These are phyloP conservation scores for Apiotrichum brassicae DNA, from an alignment of 1,284 basidiomycete species.

Conservation along the genomic window DNA sequence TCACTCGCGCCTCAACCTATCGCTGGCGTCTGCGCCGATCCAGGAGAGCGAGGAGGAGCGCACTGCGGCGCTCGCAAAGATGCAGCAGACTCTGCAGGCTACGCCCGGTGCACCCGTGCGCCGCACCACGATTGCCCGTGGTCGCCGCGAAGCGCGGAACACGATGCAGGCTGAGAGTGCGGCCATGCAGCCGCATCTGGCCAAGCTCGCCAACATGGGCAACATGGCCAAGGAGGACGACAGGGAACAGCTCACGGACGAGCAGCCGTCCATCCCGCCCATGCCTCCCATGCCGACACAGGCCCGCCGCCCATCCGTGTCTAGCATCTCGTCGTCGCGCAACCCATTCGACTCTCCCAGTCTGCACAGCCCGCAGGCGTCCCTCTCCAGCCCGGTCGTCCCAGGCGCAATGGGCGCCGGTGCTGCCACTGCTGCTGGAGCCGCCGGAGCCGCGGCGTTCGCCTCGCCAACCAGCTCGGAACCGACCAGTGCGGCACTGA, in stretches of 20 bases:
- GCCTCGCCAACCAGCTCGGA: too few species aligned
- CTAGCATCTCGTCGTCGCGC: constrained; percentile 26
- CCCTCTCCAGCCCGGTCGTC: not conserved
- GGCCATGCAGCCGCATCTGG: constrained; percentile 9
- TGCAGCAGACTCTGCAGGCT: constrained; percentile 49
- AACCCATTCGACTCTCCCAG: constrained; percentile 43
- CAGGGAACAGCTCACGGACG: constrained; percentile 8
- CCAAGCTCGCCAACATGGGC: constrained; percentile 4
- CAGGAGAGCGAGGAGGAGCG: constrained; percentile 48
- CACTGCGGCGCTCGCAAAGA: constrained; percentile 49
- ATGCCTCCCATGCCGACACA: constrained; percentile 3
- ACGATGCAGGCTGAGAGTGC: constrained; percentile 37
- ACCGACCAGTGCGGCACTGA: too few species aligned
- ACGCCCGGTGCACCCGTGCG: constrained; percentile 28
- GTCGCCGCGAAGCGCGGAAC: constrained; percentile 49
- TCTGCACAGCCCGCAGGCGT: not conserved
- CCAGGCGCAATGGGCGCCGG: not conserved
- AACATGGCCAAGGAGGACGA: not conserved
- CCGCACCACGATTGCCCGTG: constrained; percentile 46
- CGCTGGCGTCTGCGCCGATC: constrained; percentile 47
- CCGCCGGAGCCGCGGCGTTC: too few species aligned
- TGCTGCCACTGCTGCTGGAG: too few species aligned
- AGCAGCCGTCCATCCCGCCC: not conserved
- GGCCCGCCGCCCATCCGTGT: constrained; percentile 24
- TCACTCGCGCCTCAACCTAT: constrained; percentile 30